A percentile compares a stretch with the other conserved stretches of the same genome.
Conservation (phyloP, 2,329 filamentous ascomycete species). For the Xylariaceae sp. region DNA sequence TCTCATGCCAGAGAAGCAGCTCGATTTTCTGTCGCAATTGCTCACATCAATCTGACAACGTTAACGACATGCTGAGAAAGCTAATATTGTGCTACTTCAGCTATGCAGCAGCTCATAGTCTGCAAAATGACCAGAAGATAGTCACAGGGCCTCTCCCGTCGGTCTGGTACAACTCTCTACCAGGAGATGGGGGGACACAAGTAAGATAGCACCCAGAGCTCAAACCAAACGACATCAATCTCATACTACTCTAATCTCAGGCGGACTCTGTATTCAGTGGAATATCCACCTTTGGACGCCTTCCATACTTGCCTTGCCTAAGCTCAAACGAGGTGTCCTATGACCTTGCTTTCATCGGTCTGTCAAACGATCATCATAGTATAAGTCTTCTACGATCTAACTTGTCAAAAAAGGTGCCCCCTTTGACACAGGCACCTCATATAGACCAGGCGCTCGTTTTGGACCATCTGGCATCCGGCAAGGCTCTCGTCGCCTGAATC, state of each 20-base stretch:
- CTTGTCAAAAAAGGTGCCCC: constrained; percentile 56
- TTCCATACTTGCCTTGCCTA: constrained; percentile 75
- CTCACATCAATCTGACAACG: background rate
- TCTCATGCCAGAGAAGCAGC: too few species aligned
- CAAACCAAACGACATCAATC: background rate
- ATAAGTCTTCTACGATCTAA: constrained; percentile 1
- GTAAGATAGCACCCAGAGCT: constrained; percentile 38
- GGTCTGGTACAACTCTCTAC: constrained; percentile 79
- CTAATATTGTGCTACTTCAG: constrained; percentile 44
- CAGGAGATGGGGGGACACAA: constrained; percentile 80
- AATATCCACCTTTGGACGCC: constrained; percentile 78
- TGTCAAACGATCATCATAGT: constrained; percentile 16
- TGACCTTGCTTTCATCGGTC: constrained; percentile 82
- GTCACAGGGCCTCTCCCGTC: constrained; percentile 67
- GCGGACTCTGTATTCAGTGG: constrained; percentile 86
- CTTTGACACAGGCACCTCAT: constrained; percentile 83
- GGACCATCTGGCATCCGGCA: constrained; percentile 82
- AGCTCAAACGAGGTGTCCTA: constrained; percentile 66
- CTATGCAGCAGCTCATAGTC: constrained; percentile 55
- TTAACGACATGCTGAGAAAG: constrained; percentile 17
- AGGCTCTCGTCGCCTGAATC: constrained; percentile 78
- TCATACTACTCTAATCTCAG: constrained; percentile 36
- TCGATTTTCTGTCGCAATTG: background rate
- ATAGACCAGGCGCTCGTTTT: constrained; percentile 78
- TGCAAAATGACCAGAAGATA: constrained; percentile 54